Evolutionary conservation across 345 rosid genomes (phyloP).

Genomic region (Tarenaya hassleriana): DNA sequence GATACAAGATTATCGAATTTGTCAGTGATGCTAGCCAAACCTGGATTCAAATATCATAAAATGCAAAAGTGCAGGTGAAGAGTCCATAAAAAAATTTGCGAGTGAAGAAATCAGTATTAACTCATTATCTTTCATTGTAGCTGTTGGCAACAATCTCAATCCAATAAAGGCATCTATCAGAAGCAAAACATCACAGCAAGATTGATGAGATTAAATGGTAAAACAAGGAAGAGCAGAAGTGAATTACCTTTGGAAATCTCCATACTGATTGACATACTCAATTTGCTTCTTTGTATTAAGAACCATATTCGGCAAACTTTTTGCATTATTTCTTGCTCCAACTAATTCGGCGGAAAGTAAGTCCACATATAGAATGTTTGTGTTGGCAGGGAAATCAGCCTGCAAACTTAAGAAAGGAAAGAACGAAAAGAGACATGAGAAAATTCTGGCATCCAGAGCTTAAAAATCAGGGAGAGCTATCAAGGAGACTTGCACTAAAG

Average conservation of each 20-base stretch:
- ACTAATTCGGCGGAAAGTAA: slow-evolving; percentile 56
- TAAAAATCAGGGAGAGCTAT: neutral
- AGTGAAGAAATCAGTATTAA: slow-evolving; percentile 1
- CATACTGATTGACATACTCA: slow-evolving; percentile 53
- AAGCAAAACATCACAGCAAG: slow-evolving; percentile 1
- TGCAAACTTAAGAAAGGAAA: slow-evolving; percentile 50
- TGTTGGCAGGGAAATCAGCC: slow-evolving; percentile 82
- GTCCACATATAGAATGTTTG: slow-evolving; percentile 84
- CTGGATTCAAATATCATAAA: slow-evolving; percentile 1
- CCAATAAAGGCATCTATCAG: slow-evolving; percentile 2
- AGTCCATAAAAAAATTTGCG: neutral
- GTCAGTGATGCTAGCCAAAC: slow-evolving; percentile 8
- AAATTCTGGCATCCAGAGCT: slow-evolving; percentile 9
- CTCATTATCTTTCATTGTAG: neutral
- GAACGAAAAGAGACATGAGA: slow-evolving; percentile 3
- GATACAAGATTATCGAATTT: slow-evolving; percentile 15
- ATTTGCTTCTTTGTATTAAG: slow-evolving; percentile 64
- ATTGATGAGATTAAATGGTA: slow-evolving; percentile 2
- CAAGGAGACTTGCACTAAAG: neutral
- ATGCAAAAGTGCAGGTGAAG: neutral
- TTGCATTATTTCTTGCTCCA: slow-evolving; percentile 53
- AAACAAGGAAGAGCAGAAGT: slow-evolving; percentile 5
- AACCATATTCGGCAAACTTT: slow-evolving; percentile 83
- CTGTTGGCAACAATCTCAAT: slow-evolving; percentile 2
- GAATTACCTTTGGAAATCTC: slow-evolving; percentile 60